Base-by-base conservation (phyloP, 306 rosid species). In the Lathyrus tuberosus region DNA sequence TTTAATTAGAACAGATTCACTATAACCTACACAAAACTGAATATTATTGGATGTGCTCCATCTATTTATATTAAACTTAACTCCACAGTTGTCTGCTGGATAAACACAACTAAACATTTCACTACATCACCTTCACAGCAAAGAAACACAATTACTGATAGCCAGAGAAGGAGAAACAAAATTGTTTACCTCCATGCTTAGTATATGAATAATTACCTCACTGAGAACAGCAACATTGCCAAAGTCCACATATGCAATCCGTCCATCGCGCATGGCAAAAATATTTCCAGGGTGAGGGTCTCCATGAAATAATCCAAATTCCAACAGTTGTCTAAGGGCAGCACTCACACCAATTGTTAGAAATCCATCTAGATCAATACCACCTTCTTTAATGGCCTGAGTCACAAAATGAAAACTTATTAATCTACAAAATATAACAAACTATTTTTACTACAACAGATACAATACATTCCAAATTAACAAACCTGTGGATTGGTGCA, bases 271-370 rank as follows among this genome's bases (percentile, higher is more conserved):
- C 99, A 94, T 94, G 57, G 99, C 97, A 80, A 94, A 94, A 75
- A 87, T 84, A 76, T 94, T 94, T 75, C 99, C 99, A 62, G 99
- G 99, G 82, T 94, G 99, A 66, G 99, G 99, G 82, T 94, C 99
- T 62, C 99, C 99, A 80, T 94, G 99, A 83, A 91, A 91, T 72
- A 91, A 77, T 61, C 99, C 99, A 82, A 94, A 94, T 86, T 95
- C 99, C 78, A 95, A 84, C 79, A 95, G 74, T 63, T 95, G 99
- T 48, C 99, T 81, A 78, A 95, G 80, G 54, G 99, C 99, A 16
- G 99, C 97, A 86, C 99, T 94, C 61, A 94, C 99, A 33, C 97
- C 99, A 67, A 94, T 86, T 10, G 99, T 94, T 72, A 94, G 79
- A 78, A 94, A 94, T 38, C 97, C 99, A 82, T 79, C 86, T 40